phyloP scores from a whole-genome alignment of 768 basidiomycete species.

The Tulasnella sp. region DNA sequence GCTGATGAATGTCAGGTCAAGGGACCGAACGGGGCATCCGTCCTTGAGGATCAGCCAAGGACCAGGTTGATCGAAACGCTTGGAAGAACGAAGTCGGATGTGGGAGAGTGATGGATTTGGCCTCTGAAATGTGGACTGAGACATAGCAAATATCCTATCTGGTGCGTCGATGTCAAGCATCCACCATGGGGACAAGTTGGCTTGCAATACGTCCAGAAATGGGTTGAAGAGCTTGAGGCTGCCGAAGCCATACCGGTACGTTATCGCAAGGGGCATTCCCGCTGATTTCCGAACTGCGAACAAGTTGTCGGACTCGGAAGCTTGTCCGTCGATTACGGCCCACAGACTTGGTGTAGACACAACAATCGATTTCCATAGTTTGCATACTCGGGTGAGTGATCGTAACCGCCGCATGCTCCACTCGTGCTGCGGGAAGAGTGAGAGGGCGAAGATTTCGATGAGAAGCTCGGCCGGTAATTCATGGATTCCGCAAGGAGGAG shows the following conservation, averaged over 20 bases:
- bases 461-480: background rate
- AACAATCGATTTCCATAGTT: background rate
- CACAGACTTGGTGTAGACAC: background rate
- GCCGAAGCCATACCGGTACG: background rate
- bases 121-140: background rate
- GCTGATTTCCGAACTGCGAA: background rate
- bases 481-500: background rate
- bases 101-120: background rate
- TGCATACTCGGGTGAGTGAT: background rate
- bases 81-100: background rate
- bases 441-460: background rate
- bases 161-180: background rate
- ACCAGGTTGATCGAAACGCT: background rate
- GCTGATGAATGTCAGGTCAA: background rate
- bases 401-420: background rate
- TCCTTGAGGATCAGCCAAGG: background rate
- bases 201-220: background rate
- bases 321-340: background rate
- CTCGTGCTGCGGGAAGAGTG: background rate
- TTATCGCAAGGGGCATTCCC: background rate
- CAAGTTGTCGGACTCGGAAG: background rate
- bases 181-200: background rate
- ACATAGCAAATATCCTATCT: background rate
- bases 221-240: background rate
- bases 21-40: background rate